Conservation (phyloP, 305 asterid genomes). For the Fraxinus velutina region DNA sequence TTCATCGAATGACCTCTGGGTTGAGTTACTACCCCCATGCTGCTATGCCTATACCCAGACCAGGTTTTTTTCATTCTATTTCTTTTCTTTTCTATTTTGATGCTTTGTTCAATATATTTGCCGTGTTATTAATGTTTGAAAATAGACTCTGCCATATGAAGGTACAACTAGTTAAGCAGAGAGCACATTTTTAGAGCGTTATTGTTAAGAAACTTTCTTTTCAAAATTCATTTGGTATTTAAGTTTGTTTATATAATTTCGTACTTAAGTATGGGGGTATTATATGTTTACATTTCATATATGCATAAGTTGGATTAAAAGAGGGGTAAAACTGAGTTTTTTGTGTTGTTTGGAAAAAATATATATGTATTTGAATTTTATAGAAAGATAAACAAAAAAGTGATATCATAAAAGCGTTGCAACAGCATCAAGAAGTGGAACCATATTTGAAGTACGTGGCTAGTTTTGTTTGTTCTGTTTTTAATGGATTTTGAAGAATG, state of each 20-base stretch:
- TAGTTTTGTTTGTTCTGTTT: neutral
- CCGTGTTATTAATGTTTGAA: neutral
- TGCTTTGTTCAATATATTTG: neutral
- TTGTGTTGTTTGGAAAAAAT: neutral
- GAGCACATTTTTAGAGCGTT: neutral
- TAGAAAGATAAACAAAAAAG: neutral
- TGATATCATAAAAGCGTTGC: neutral
- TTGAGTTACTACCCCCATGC: slow-evolving; percentile 35
- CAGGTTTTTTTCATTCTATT: slow-evolving; percentile 31
- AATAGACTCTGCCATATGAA: neutral
- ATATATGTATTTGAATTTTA: neutral
- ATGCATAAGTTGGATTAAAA: neutral
- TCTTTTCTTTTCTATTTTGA: neutral
- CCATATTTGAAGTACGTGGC: neutral
- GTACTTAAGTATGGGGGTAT: neutral
- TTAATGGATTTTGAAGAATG: too few species aligned
- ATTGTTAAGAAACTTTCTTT: neutral
- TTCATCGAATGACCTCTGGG: slow-evolving; percentile 31
- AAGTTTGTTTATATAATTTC: neutral
- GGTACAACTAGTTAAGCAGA: neutral
- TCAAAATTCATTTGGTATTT: neutral
- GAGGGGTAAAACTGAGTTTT: neutral
- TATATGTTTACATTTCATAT: neutral
- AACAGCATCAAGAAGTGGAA: neutral
- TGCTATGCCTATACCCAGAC: slow-evolving; percentile 50